These are phyloP conservation scores for Cyclostephanos invisitatus DNA, from an alignment of 108 stramenopile genomes.

Conservation along the genomic window DNA sequence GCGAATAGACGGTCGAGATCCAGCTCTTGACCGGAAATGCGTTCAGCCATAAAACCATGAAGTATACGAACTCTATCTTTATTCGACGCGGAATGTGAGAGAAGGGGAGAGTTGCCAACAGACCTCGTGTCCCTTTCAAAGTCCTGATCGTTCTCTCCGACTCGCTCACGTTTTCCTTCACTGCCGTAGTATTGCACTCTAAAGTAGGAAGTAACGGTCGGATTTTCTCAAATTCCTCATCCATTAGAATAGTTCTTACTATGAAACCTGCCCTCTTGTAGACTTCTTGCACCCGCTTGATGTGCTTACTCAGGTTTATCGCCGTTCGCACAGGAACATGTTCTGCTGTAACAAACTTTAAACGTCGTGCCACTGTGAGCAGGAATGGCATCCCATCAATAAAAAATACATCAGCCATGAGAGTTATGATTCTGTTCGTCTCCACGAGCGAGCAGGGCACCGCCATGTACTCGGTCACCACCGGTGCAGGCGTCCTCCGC, in stretches of 20 bases:
- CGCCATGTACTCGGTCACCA: slow-evolving; percentile 14
- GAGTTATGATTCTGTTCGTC: slow-evolving; percentile 10
- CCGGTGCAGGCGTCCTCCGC: slow-evolving; percentile 16
- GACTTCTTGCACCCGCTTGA: neutral
- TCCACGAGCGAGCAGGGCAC: slow-evolving; percentile 25
- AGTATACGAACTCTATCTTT: neutral
- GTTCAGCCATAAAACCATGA: no score
- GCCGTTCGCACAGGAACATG: slow-evolving; percentile 14
- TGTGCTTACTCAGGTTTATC: slow-evolving; percentile 8
- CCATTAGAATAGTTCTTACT: neutral
- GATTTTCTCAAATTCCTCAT: neutral
- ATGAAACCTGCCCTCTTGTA: neutral
- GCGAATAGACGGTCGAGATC: neutral
- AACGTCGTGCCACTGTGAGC: slow-evolving; percentile 11
- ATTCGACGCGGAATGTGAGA: neutral
- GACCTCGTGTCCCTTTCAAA: no score
- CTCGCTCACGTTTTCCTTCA: slow-evolving; percentile 24
- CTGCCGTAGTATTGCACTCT: slow-evolving; percentile 22
- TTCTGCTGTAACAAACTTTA: slow-evolving; percentile 16
- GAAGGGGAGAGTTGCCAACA: slow-evolving; percentile 20
- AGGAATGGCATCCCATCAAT: no score
- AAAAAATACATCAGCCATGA: slow-evolving; percentile 39
- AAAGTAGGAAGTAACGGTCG: slow-evolving; percentile 2
- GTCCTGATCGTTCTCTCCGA: neutral
- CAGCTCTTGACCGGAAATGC: no score